Percentiles rank a stretch among this genome's conserved stretches.
Conservation (phyloP, 768 basidiomycete genomes). For the Asterophora parasitica region DNA sequence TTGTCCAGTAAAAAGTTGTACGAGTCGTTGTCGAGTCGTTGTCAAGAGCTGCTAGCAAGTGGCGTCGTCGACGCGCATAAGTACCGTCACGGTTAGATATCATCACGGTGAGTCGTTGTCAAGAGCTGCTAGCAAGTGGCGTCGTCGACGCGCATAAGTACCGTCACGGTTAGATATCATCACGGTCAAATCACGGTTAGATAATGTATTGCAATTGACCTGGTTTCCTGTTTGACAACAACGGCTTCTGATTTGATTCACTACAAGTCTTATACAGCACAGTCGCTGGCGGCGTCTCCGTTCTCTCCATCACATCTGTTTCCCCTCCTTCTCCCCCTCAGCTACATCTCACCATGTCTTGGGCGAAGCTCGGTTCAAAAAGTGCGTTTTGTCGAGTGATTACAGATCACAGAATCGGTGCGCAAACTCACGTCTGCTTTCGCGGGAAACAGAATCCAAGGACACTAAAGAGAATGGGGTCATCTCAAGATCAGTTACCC, state of each 20-base stretch:
- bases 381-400: constrained; percentile 26
- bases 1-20: no score
- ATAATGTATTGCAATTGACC: no score
- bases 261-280: constrained; percentile 12
- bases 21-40: no score
- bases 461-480: constrained; percentile 67
- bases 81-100: no score
- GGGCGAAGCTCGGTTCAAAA: constrained; percentile 44
- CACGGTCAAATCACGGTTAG: no score
- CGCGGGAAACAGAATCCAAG: constrained; percentile 49
- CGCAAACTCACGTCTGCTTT: constrained; percentile 4
- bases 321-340: constrained; percentile 13
- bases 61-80: no score
- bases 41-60: no score
- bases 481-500: constrained; percentile 74
- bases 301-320: constrained; percentile 15
- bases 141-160: no score
- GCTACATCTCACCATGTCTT: constrained; percentile 40
- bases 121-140: no score
- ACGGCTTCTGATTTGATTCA: constrained; percentile 12
- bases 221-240: constrained; percentile 7
- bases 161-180: no score
- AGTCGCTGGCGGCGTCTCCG: constrained; percentile 28
- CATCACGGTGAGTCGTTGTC: no score
- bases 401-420: constrained; percentile 1